phyloP scores from a whole-genome alignment of 2,329 filamentous ascomycete species.

The Fusarium sp. region DNA sequence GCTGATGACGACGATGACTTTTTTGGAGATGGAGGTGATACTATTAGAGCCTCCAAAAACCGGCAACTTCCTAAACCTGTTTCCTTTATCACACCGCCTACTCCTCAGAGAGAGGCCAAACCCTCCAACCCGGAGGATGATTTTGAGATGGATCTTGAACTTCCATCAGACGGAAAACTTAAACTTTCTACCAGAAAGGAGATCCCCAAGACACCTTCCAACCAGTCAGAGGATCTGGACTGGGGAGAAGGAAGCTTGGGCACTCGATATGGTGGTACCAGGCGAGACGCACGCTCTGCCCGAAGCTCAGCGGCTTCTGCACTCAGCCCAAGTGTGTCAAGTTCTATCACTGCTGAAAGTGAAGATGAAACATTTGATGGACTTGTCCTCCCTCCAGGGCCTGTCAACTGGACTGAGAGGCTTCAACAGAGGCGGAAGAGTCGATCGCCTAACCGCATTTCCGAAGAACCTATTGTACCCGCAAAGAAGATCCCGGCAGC shows the following conservation, averaged over 20 bases:
- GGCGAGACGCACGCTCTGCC: constrained; percentile 78
- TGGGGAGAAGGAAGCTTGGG: constrained; percentile 95
- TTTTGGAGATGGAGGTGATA: constrained; percentile 69
- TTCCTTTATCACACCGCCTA: constrained; percentile 64
- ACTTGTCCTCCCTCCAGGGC: constrained; percentile 83
- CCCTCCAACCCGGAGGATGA: constrained; percentile 62
- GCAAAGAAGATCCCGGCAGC: constrained; percentile 45
- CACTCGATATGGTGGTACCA: constrained; percentile 87
- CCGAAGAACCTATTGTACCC: constrained; percentile 48
- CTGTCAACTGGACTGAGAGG: constrained; percentile 82
- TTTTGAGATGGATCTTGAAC: constrained; percentile 76
- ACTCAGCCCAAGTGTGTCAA: constrained; percentile 90
- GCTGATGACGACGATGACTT: constrained; percentile 69
- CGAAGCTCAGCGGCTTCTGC: constrained; percentile 88
- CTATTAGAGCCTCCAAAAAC: constrained; percentile 72
- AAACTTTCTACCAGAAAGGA: constrained; percentile 69
- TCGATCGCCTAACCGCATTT: constrained; percentile 61
- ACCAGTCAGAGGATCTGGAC: constrained; percentile 79
- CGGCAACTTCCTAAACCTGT: constrained; percentile 60
- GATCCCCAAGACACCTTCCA: constrained; percentile 68
- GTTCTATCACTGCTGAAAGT: constrained; percentile 89
- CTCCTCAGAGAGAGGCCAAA: constrained; percentile 56
- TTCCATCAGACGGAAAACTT: constrained; percentile 72
- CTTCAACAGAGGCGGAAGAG: constrained; percentile 75
- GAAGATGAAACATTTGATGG: constrained; percentile 93